A percentile compares a stretch with the other conserved stretches of the same genome.
Conservation (phyloP, 768 basidiomycete genomes). For the Tephrocybe sp. region DNA sequence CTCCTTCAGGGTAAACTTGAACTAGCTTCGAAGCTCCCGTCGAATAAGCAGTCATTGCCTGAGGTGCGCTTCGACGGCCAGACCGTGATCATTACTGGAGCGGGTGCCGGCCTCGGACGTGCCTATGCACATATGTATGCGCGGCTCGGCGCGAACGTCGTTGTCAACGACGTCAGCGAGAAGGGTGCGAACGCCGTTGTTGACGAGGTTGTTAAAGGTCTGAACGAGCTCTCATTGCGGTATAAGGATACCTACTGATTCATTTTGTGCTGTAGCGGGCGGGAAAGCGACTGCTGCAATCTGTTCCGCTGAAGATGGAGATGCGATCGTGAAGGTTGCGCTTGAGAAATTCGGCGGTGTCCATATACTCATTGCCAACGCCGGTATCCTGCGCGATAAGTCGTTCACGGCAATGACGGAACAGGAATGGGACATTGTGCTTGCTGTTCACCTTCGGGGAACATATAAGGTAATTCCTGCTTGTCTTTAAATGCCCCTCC, state of each 20-base stretch:
- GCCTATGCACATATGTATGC: conserved; percentile 91
- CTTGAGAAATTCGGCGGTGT: conserved; percentile 85
- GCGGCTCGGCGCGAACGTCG: conserved; percentile 91
- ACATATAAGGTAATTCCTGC: conserved; percentile 74
- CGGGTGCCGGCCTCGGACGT: conserved; percentile 92
- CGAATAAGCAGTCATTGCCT: conserved; percentile 68
- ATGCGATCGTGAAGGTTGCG: conserved; percentile 83
- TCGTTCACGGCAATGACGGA: conserved; percentile 88
- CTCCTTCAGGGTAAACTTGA: conserved; percentile 52
- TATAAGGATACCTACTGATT: background rate
- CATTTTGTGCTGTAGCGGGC: conserved; percentile 51
- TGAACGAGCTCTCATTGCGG: conserved; percentile 12
- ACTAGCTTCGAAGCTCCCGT: conserved; percentile 53
- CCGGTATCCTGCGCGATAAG: conserved; percentile 92
- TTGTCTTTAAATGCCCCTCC: background rate
- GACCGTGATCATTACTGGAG: conserved; percentile 92
- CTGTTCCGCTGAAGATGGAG: conserved; percentile 90
- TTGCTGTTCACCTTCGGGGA: conserved; percentile 83
- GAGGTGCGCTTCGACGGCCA: conserved; percentile 83
- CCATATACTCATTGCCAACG: conserved; percentile 89
- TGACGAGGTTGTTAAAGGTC: conserved; percentile 81
- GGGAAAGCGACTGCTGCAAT: conserved; percentile 84
- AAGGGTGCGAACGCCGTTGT: conserved; percentile 83
- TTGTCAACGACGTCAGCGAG: conserved; percentile 92
- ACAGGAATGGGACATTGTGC: conserved; percentile 91